Evolutionary conservation across 805 yeast species (phyloP), one percentile per base, ranked within the genome.

Genomic region (Metschnikowia corniflorae): DNA sequence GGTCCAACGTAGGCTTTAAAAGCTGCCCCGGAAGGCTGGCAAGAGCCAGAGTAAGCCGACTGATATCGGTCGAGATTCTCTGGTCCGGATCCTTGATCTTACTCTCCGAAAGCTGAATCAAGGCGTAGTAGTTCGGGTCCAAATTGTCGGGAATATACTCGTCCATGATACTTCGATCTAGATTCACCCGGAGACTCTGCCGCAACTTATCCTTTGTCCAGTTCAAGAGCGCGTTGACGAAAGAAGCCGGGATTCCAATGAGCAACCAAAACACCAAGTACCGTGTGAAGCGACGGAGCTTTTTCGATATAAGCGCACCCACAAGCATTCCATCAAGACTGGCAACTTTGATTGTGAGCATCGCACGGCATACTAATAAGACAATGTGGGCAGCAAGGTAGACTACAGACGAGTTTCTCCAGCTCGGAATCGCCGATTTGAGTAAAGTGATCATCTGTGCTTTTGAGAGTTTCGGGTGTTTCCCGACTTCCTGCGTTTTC

Each of bases 261-360:
- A 77, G 50, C 81, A 89, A 76, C 97, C 97, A 89, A 51, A 76
- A 69, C 2, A 74, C 66, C 37, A 88, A 59, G 19, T 82, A 71
- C 42, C 73, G 71, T 39, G 80, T 63, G 52, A 89, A 88, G 29
- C 68, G 70, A 31, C 71, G 67, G 43, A 87, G 82, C 33, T 73
- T 71, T 44, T 82, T 86, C 26, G 82, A 73, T 19, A 89, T 85
- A 48, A 89, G 70, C 1, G 86, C 77, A 0, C 95, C 86, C 4
- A 89, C 96, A 36, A 89, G 65, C 53, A 71, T 68, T 46, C 97
- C 97, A 58, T 89, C 97, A 40, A 89, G 68, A 9, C 82, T 76
- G 5, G 97, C 96, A 12, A 88, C 89, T 51, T 80, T 80, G 31
- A 89, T 70, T 2, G 95, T 82, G 18, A 89, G 61, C 16, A 80